These are phyloP conservation scores for Fereydounia khargensis DNA, from an alignment of 1,284 basidiomycete genomes.

Conservation along the genomic window DNA sequence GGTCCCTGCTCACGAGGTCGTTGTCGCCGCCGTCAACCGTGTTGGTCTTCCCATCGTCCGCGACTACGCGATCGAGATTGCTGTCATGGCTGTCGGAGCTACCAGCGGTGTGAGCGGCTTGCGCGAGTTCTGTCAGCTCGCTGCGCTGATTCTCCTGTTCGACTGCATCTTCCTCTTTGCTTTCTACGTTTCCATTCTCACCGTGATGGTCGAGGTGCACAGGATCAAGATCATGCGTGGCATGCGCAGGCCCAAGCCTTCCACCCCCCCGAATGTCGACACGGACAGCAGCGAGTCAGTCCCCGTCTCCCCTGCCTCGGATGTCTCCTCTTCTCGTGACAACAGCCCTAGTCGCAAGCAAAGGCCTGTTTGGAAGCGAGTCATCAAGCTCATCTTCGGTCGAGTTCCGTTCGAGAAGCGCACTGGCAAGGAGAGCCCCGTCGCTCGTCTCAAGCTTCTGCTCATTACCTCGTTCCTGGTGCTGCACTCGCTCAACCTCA, in stretches of 20 bases:
- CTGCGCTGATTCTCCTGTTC: conserved; percentile 76
- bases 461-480: conserved; percentile 63
- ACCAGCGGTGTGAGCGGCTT: conserved; percentile 83
- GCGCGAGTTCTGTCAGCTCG: conserved; percentile 90
- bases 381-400: conserved; percentile 39
- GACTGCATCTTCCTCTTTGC: conserved; percentile 88
- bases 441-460: conserved; percentile 83
- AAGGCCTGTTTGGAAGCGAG: conserved; percentile 37
- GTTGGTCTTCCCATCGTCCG: conserved; percentile 81
- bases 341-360: conserved; percentile 18
- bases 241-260: conserved; percentile 45
- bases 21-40: conserved; percentile 75
- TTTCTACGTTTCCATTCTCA: conserved; percentile 83
- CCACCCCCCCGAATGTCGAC: conserved; percentile 47
- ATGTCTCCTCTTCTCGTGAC: conserved; percentile 26
- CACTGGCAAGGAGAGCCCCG: conserved; percentile 68
- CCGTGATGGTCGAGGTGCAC: conserved; percentile 85
- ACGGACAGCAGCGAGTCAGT: conserved; percentile 38
- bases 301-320: conserved; percentile 36
- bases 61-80: conserved; percentile 89
- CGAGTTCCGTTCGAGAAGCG: conserved; percentile 64
- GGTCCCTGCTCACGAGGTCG: conserved; percentile 74
- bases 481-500: conserved; percentile 71
- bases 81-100: conserved; percentile 81
- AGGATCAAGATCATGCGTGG: conserved; percentile 65